Percentiles rank a stretch among this genome's conserved stretches.
phyloP scores from a whole-genome alignment of 345 rosid genomes.

The Eucalyptus leucophloia region DNA sequence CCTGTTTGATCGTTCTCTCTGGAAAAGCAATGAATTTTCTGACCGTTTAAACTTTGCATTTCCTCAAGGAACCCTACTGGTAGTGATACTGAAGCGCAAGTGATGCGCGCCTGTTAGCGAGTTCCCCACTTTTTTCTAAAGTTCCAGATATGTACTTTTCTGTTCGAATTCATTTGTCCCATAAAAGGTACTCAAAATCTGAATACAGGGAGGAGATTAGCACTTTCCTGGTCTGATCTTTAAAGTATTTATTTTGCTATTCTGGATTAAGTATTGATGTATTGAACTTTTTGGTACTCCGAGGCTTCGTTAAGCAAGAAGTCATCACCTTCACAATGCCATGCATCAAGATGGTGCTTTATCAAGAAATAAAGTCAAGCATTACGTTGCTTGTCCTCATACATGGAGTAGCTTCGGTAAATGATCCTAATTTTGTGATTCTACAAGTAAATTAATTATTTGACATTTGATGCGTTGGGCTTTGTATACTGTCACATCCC shows the following conservation, averaged over 20 bases:
- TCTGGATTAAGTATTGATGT: background rate
- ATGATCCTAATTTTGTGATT: background rate
- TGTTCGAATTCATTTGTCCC: background rate
- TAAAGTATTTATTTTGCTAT: background rate
- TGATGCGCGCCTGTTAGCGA: background rate
- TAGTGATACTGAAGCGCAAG: background rate
- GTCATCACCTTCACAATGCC: background rate
- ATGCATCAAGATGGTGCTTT: background rate
- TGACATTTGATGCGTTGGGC: background rate
- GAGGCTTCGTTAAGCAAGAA: background rate
- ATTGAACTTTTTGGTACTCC: background rate
- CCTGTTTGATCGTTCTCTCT: background rate
- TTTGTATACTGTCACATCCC: background rate
- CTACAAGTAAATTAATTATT: background rate
- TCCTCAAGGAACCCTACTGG: background rate
- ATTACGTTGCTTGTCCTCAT: background rate
- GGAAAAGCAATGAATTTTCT: background rate
- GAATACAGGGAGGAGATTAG: background rate
- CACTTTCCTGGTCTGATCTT: background rate
- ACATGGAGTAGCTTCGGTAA: background rate
- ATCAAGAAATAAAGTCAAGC: background rate
- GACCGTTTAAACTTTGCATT: background rate
- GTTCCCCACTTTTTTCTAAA: background rate
- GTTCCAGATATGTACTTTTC: background rate
- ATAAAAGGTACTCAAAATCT: background rate